These are phyloP conservation scores for Pseudogymnoascus sp. DNA, from an alignment of 2,329 filamentous ascomycete genomes.

Conservation along the genomic window DNA sequence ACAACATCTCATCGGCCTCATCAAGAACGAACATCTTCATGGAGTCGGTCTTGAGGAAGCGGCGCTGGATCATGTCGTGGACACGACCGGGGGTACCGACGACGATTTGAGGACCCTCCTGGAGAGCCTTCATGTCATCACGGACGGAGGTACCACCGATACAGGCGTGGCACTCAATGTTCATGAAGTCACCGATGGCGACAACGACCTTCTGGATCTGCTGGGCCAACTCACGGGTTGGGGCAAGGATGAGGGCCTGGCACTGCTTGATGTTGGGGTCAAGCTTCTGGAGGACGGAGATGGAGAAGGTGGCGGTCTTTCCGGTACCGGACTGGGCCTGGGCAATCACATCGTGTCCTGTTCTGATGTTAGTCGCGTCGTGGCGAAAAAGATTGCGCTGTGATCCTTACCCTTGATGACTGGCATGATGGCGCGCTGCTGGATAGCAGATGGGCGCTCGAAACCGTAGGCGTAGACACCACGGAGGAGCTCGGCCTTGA, in stretches of 20 bases:
- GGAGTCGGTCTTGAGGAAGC: slow-evolving; percentile 89
- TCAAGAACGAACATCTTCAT: slow-evolving; percentile 99
- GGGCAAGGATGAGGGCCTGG: slow-evolving; percentile 96
- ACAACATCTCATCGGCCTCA: slow-evolving; percentile 99
- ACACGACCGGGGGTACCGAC: slow-evolving; percentile 98
- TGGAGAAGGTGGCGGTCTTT: slow-evolving; percentile 99
- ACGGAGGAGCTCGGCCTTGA: slow-evolving; percentile 95
- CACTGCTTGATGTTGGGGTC: slow-evolving; percentile 90
- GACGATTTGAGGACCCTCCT: slow-evolving; percentile 93
- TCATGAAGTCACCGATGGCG: slow-evolving; percentile 99
- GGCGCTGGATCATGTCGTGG: slow-evolving; percentile 98
- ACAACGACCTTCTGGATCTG: slow-evolving; percentile 99
- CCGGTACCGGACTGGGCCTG: slow-evolving; percentile 99
- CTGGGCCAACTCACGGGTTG: slow-evolving; percentile 95
- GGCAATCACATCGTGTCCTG: slow-evolving; percentile 96
- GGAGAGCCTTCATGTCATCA: slow-evolving; percentile 96
- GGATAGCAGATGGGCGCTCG: slow-evolving; percentile 98
- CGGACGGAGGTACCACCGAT: slow-evolving; percentile 97
- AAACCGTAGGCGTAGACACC: slow-evolving; percentile 99
- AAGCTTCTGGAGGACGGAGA: slow-evolving; percentile 98
- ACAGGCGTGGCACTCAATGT: slow-evolving; percentile 96
- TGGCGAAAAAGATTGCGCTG: not conserved
- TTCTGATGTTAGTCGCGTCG: slow-evolving; percentile 19
- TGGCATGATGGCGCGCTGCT: slow-evolving; percentile 99
- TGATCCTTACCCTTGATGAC: slow-evolving; percentile 86